Evolutionary conservation across 257 asterid species (phyloP), one percentile per base, ranked within the genome.

Genomic region (Plantago ovata): DNA sequence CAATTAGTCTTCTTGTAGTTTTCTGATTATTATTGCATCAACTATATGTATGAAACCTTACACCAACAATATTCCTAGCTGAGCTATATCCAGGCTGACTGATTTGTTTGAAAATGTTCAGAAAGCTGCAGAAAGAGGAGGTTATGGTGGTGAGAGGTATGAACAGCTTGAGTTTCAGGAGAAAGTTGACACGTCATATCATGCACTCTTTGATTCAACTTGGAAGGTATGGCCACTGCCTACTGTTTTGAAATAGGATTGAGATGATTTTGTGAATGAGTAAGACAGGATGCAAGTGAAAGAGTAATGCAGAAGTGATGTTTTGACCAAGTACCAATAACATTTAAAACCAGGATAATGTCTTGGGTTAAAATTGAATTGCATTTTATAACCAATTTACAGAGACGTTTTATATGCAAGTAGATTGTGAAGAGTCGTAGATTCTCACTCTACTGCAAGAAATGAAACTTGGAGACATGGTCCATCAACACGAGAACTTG

Each of bases 51-150:
- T 50, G 42, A 53, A 13, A 7, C 59, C 21, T 7, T 15, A 48
- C 43, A 32, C 69, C 56, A n/a, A 56, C 22, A 61, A 41, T 41
- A 1, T 22, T n/a, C n/a, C 51, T 21, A 52, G 60, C 62, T 61
- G 32, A 59, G 40, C 28, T 51, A 33, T 56, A 10, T 56, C 9
- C 7, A 10, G 39, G 51, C 53, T 69, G 33, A 61, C 13, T 32
- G 28, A 42, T 41, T 38, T 12, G 57, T 42, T 22, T 66, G 49
- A 21, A 49, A 62, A 72, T 55, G 64, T 64, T 40, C 62, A 89
- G 96, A 75, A 83, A 73, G 99, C 99, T 64, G 87, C 97, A 22
- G 94, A 86, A 75, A 78, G 98, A 76, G 98, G 95, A 64, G 96
- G 96, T 42, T 93, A 93, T 65, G 97, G 99, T 36, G 95, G 79